These are phyloP conservation scores for Ramichloridium luteum DNA, from an alignment of 2,329 filamentous ascomycete species.

Conservation along the genomic window DNA sequence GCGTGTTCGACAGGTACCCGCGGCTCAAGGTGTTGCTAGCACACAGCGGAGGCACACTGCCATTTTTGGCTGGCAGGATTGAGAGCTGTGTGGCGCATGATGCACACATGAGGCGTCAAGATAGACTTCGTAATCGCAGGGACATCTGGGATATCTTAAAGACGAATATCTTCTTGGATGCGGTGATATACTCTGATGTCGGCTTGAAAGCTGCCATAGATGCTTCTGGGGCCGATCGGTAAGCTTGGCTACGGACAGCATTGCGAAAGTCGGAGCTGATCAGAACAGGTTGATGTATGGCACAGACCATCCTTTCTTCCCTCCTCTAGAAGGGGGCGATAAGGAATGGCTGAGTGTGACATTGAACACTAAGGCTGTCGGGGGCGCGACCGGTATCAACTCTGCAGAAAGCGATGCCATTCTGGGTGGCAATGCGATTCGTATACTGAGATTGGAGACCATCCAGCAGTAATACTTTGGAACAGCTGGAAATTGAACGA, in stretches of 20 bases:
- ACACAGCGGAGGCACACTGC: slow-evolving; percentile 78
- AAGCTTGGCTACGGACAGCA: too few species aligned
- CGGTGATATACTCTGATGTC: slow-evolving; percentile 68
- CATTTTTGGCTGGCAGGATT: slow-evolving; percentile 77
- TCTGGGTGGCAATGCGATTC: slow-evolving; percentile 48
- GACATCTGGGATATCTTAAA: slow-evolving; percentile 53
- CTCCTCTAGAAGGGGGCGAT: slow-evolving; percentile 48
- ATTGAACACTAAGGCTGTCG: slow-evolving; percentile 46
- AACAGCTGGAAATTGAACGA: too few species aligned
- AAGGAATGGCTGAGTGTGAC: slow-evolving; percentile 59
- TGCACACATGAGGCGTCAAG: slow-evolving; percentile 50
- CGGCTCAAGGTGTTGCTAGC: slow-evolving; percentile 64
- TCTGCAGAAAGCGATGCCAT: slow-evolving; percentile 35
- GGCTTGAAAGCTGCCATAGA: slow-evolving; percentile 59
- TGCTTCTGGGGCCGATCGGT: slow-evolving; percentile 54
- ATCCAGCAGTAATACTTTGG: too few species aligned
- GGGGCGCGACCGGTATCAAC: slow-evolving; percentile 37
- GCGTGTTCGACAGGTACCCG: slow-evolving; percentile 67
- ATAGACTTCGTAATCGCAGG: slow-evolving; percentile 44
- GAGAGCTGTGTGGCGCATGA: slow-evolving; percentile 82
- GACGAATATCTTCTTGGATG: slow-evolving; percentile 77
- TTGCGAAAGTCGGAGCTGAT: too few species aligned
- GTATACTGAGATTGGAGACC: slow-evolving; percentile 34
- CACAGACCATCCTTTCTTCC: slow-evolving; percentile 76
- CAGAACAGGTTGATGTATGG: slow-evolving; percentile 30